Evolutionary conservation across 2,329 filamentous ascomycete species (phyloP).

Genomic region (Aphanoascus verrucosus): DNA sequence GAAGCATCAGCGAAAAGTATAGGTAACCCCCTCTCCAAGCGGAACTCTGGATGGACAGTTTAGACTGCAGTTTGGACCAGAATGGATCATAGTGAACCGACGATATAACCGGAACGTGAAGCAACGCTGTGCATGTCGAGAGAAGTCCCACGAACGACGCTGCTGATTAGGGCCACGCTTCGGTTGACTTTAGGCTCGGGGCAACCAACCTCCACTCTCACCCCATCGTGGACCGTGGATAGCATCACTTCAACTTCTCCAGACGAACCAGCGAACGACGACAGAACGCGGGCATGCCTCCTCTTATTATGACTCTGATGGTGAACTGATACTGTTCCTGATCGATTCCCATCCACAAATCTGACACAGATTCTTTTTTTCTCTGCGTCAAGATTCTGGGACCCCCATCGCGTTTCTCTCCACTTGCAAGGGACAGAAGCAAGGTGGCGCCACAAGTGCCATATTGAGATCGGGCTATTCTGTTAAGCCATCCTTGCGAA

Average conservation of each 20-base stretch:
- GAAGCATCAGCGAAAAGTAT: no score
- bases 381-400: neutral
- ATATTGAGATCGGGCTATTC: slow-evolving; percentile 8
- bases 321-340: neutral
- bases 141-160: no score
- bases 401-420: neutral
- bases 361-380: neutral
- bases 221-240: neutral
- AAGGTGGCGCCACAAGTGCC: slow-evolving; percentile 10
- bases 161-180: neutral
- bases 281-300: neutral
- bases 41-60: no score
- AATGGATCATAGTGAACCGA: no score
- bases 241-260: neutral
- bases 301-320: neutral
- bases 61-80: no score
- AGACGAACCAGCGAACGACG: neutral
- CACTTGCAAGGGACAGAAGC: neutral
- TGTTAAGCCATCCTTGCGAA: neutral
- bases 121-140: no score
- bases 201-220: neutral
- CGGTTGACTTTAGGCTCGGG: slow-evolving; percentile 1
- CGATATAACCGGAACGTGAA: no score
- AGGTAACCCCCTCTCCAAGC: no score
- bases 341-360: no score